A percentile compares a stretch with the other conserved stretches of the same genome.
phyloP scores from a whole-genome alignment of 495 filamentous ascomycete genomes.

The Lasiosphaeria hispida region DNA sequence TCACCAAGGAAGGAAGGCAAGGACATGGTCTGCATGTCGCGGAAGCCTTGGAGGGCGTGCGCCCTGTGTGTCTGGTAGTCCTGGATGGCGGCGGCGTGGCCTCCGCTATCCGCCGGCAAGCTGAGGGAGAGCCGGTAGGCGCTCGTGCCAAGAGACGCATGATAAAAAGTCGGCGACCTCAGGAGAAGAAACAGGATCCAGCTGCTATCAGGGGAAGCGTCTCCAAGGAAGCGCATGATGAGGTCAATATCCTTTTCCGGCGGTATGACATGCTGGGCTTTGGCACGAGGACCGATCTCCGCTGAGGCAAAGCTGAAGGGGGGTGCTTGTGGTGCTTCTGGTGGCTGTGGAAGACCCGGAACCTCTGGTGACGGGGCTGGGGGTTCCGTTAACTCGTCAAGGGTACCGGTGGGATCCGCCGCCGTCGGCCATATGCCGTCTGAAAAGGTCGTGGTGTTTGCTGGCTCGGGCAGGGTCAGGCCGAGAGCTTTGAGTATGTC shows the following conservation, averaged over 20 bases:
- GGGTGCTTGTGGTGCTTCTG: neutral
- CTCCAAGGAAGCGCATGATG: slow-evolving; percentile 8
- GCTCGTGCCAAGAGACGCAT: slow-evolving; percentile 8
- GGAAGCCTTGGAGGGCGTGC: neutral
- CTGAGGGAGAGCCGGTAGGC: slow-evolving; percentile 3
- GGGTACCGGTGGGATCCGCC: neutral
- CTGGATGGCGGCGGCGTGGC: neutral
- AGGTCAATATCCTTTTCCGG: slow-evolving; percentile 9
- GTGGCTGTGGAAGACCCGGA: neutral
- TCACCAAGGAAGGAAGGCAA: slow-evolving; percentile 1
- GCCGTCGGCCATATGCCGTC: neutral
- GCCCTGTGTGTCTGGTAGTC: slow-evolving; percentile 5
- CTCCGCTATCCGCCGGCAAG: neutral
- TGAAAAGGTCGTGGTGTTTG: neutral
- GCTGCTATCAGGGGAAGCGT: slow-evolving; percentile 3
- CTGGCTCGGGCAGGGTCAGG: neutral
- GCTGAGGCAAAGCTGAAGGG: neutral
- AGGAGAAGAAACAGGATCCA: slow-evolving; percentile 4
- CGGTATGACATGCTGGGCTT: neutral
- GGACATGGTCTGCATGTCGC: neutral
- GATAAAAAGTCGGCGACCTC: slow-evolving; percentile 6
- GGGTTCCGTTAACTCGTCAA: neutral
- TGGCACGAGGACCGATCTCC: neutral
- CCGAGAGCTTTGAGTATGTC: neutral
- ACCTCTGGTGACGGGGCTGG: no score